Percentiles rank a stretch among this genome's conserved stretches.
Evolutionary conservation across 345 rosid species (phyloP).

Genomic region (Hypericum androsaemum): DNA sequence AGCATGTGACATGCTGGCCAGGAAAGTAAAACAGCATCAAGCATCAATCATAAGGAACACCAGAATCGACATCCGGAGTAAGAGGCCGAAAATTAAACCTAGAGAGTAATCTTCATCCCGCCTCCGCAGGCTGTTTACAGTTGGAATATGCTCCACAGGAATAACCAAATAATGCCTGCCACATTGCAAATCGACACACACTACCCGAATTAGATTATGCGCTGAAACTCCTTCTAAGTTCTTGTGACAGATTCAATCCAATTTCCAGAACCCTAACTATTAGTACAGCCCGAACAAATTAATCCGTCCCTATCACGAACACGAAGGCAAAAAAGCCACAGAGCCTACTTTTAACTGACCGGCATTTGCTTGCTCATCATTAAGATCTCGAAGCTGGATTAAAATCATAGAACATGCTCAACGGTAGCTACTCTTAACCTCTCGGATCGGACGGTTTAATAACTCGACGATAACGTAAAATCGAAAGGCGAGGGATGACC

Average conservation of each 20-base stretch:
- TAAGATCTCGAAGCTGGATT: too few species aligned
- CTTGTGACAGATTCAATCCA: too few species aligned
- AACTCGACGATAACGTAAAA: too few species aligned
- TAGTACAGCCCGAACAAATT: too few species aligned
- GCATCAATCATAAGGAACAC: not conserved
- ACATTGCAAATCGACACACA: not conserved
- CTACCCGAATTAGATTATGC: not conserved
- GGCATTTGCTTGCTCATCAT: too few species aligned
- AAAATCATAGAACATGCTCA: too few species aligned
- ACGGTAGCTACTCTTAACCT: not conserved
- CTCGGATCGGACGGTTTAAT: not conserved
- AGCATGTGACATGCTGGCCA: constrained; percentile 67
- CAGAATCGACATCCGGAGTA: not conserved
- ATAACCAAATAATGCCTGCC: constrained; percentile 79
- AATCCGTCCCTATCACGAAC: too few species aligned
- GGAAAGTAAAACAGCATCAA: constrained; percentile 1
- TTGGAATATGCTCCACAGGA: constrained; percentile 66
- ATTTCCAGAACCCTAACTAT: too few species aligned
- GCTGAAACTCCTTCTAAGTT: not conserved
- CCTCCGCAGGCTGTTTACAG: constrained; percentile 54
- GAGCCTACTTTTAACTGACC: too few species aligned
- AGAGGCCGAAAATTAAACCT: constrained; percentile 28
- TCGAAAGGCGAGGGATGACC: constrained; percentile 26
- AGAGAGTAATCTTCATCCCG: constrained; percentile 61
- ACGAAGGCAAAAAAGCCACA: too few species aligned